These are phyloP conservation scores for Hypoxylon sp. DNA, from an alignment of 2,329 filamentous ascomycete genomes.

Conservation along the genomic window DNA sequence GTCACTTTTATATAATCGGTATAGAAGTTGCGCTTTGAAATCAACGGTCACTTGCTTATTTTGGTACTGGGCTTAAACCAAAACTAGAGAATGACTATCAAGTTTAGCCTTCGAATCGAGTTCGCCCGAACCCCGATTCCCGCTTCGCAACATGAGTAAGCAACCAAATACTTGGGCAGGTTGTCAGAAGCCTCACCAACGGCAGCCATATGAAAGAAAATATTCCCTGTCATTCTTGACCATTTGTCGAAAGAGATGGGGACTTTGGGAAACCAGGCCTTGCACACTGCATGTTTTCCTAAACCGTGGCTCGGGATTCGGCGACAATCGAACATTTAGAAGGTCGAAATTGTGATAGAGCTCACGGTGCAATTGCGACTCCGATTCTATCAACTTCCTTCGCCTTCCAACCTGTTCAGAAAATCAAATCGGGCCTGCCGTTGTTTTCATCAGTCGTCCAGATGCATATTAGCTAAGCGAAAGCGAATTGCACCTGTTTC, in stretches of 20 bases:
- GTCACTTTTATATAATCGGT: background rate
- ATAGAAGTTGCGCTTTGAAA: conserved; percentile 14
- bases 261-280: background rate
- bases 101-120: background rate
- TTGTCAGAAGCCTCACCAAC: background rate
- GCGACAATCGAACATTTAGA: background rate
- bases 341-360: background rate
- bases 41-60: conserved; percentile 8
- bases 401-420: background rate
- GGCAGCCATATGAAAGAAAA: background rate
- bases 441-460: background rate
- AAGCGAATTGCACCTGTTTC: background rate
- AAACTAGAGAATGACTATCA: conserved; percentile 10
- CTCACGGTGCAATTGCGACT: background rate
- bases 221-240: background rate
- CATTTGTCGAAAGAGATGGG: background rate
- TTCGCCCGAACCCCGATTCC: conserved; percentile 9
- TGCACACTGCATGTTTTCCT: background rate
- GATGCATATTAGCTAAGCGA: background rate
- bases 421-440: background rate
- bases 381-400: background rate
- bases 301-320: background rate
- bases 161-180: conserved; percentile 3
- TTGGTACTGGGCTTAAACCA: conserved; percentile 1
- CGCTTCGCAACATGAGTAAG: conserved; percentile 6